These are phyloP conservation scores for Candida alai DNA, from an alignment of 805 yeast genomes.

Conservation along the genomic window DNA sequence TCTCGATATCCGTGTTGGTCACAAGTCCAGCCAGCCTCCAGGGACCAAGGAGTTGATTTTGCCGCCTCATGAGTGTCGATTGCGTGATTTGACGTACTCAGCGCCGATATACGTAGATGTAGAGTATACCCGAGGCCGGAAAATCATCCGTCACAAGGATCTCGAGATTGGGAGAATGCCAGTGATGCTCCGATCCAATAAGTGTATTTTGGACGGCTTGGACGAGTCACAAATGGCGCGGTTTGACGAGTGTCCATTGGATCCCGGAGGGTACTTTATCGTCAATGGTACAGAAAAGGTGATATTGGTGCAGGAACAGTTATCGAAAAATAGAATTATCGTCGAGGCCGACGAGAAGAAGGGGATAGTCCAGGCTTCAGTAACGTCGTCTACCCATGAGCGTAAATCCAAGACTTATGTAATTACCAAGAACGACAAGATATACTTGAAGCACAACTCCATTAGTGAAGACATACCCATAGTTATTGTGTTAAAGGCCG, in stretches of 20 bases:
- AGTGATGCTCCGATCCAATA: constrained; percentile 91
- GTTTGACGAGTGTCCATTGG: constrained; percentile 90
- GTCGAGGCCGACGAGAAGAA: constrained; percentile 97
- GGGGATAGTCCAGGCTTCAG: constrained; percentile 93
- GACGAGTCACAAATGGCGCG: constrained; percentile 82
- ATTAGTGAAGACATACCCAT: constrained; percentile 94
- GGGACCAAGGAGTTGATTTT: constrained; percentile 56
- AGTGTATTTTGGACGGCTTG: constrained; percentile 80
- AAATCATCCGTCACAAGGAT: constrained; percentile 83
- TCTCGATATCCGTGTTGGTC: constrained; percentile 88
- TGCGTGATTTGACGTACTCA: constrained; percentile 89
- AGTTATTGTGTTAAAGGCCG: constrained; percentile 88
- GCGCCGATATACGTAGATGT: constrained; percentile 97
- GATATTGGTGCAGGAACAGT: constrained; percentile 92
- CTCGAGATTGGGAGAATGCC: constrained; percentile 98
- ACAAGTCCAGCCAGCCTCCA: constrained; percentile 52
- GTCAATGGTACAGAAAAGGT: constrained; percentile 98
- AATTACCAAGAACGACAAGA: constrained; percentile 82
- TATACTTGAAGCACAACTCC: constrained; percentile 92
- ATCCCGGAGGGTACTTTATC: constrained; percentile 98
- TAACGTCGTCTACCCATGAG: constrained; percentile 96
- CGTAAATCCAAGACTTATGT: constrained; percentile 97
- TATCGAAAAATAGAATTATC: constrained; percentile 93
- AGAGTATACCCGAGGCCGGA: constrained; percentile 92
- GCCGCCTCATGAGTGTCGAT: constrained; percentile 93